Evolutionary conservation across 2,329 filamentous ascomycete species (phyloP).

Genomic region (Ophiostoma sp.): DNA sequence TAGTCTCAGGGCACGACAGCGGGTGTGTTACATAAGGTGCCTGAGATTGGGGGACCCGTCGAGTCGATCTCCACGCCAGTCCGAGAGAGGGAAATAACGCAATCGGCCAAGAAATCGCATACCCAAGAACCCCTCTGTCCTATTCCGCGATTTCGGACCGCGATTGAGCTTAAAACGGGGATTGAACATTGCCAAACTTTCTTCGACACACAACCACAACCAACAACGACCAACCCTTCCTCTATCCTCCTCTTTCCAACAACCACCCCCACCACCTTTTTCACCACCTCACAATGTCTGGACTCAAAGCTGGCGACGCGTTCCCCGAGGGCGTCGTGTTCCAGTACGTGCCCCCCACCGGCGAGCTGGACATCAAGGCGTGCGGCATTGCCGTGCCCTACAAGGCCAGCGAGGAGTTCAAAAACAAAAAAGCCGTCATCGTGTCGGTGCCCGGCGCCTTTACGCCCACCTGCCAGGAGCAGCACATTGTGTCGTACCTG

Average conservation of each 20-base stretch:
- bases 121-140: background rate
- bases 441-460: constrained; percentile 69
- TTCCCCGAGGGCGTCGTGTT: constrained; percentile 9
- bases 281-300: background rate
- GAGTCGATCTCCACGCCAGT: background rate
- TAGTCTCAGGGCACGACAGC: background rate
- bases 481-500: constrained; percentile 80
- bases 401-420: constrained; percentile 14
- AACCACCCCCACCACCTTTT: background rate
- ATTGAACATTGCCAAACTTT: background rate
- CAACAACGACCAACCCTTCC: background rate
- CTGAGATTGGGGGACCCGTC: background rate
- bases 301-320: background rate
- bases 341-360: constrained; percentile 3
- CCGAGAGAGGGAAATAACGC: background rate
- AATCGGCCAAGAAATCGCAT: constrained; percentile 1
- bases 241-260: background rate
- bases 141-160: background rate
- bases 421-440: constrained; percentile 54
- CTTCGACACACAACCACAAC: background rate
- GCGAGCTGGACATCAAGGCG: background rate
- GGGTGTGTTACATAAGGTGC: background rate
- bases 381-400: constrained; percentile 11
- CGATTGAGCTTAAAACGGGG: background rate
- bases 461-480: constrained; percentile 81